These are phyloP conservation scores for Cyberlindnera samutprakarnensis DNA, from an alignment of 805 yeast species.

Conservation along the genomic window DNA sequence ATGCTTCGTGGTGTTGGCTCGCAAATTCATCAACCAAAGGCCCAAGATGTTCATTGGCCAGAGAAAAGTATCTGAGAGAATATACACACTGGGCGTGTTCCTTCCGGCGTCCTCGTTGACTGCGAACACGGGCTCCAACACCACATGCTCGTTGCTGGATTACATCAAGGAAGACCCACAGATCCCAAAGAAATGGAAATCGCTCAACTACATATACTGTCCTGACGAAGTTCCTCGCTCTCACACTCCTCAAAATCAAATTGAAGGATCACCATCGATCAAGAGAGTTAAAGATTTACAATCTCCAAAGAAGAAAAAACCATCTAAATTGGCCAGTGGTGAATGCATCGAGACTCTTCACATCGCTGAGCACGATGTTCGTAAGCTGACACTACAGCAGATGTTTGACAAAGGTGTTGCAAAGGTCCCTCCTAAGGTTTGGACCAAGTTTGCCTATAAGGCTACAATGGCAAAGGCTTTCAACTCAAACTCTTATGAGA, in stretches of 20 bases:
- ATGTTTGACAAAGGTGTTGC: constrained; percentile 54
- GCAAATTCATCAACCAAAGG: constrained; percentile 45
- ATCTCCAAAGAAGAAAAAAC: constrained; percentile 18
- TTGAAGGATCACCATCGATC: constrained; percentile 11
- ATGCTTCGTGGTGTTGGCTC: constrained; percentile 52
- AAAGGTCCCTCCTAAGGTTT: constrained; percentile 51
- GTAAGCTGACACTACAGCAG: constrained; percentile 48
- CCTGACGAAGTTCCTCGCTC: constrained; percentile 5
- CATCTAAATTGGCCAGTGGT: constrained; percentile 11
- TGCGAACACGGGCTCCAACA: constrained; percentile 26
- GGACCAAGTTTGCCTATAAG: constrained; percentile 55
- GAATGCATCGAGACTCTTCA: constrained; percentile 43
- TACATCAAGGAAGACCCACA: constrained; percentile 34
- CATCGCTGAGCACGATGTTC: constrained; percentile 50
- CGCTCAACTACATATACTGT: constrained; percentile 47
- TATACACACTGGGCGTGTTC: constrained; percentile 40
- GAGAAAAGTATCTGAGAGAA: constrained; percentile 20
- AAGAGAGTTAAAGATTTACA: constrained; percentile 10
- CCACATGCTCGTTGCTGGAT: constrained; percentile 39
- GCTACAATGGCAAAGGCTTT: constrained; percentile 70
- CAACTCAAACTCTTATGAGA: constrained; percentile 44
- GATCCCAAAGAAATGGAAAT: constrained; percentile 51
- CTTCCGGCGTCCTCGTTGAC: constrained; percentile 41
- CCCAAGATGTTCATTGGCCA: constrained; percentile 14
- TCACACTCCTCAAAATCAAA: constrained; percentile 2